phyloP scores from a whole-genome alignment of 768 basidiomycete species.

The Kwoniella mangroviensis region DNA sequence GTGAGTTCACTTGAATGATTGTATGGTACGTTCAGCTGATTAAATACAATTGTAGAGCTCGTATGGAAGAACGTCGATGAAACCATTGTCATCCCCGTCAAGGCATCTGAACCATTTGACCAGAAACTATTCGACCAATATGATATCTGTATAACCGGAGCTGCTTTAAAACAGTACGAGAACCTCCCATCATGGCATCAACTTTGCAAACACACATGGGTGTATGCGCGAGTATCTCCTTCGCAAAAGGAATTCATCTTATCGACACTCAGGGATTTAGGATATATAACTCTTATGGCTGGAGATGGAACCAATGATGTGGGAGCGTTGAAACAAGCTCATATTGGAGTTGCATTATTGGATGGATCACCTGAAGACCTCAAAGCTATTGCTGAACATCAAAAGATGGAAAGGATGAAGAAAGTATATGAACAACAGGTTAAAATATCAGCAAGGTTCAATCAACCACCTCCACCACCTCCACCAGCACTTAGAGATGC shows the following conservation, averaged over 20 bases:
- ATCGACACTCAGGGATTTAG: slow-evolving; percentile 82
- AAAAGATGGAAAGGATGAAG: slow-evolving; percentile 85
- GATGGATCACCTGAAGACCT: slow-evolving; percentile 91
- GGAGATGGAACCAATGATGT: slow-evolving; percentile 99
- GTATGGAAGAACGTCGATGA: slow-evolving; percentile 95
- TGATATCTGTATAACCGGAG: slow-evolving; percentile 95
- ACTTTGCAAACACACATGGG: slow-evolving; percentile 94
- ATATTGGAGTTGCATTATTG: slow-evolving; percentile 90
- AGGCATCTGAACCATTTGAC: slow-evolving; percentile 80
- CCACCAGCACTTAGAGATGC: slow-evolving; percentile 84
- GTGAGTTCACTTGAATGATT: slow-evolving; percentile 61
- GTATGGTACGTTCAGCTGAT: not conserved
- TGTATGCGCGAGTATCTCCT: slow-evolving; percentile 97
- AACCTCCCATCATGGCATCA: slow-evolving; percentile 69
- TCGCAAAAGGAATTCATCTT: slow-evolving; percentile 94
- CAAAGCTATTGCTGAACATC: slow-evolving; percentile 90
- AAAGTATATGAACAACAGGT: slow-evolving; percentile 97
- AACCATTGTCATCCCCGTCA: slow-evolving; percentile 79
- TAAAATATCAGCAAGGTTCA: slow-evolving; percentile 84
- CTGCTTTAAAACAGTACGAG: slow-evolving; percentile 87
- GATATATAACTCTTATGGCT: slow-evolving; percentile 94
- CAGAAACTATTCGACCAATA: slow-evolving; percentile 76
- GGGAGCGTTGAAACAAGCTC: slow-evolving; percentile 96
- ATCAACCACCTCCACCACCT: slow-evolving; percentile 90
- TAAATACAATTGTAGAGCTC: slow-evolving; percentile 65